phyloP scores from a whole-genome alignment of 2,329 filamentous ascomycete species.

The Pseudonectria buxi region DNA sequence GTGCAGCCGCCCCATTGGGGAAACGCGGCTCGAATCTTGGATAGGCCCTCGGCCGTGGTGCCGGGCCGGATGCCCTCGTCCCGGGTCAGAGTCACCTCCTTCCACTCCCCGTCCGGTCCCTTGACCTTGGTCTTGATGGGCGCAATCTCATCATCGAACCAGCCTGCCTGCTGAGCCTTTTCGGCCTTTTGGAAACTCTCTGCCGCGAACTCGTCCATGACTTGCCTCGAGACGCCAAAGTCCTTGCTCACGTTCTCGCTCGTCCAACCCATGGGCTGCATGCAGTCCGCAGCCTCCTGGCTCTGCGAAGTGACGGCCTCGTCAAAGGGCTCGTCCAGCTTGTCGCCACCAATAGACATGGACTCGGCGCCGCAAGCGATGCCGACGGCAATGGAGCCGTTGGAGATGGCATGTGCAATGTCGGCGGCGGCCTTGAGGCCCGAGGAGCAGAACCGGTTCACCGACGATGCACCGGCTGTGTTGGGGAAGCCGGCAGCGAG shows the following conservation, averaged over 20 bases:
- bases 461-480: conserved; percentile 70
- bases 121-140: conserved; percentile 78
- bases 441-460: conserved; percentile 97
- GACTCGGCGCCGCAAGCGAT: conserved; percentile 82
- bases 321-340: conserved; percentile 66
- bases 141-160: conserved; percentile 89
- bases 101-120: conserved; percentile 73
- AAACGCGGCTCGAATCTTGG: conserved; percentile 86
- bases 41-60: conserved; percentile 74
- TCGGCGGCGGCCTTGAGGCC: conserved; percentile 93
- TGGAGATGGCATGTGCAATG: conserved; percentile 79
- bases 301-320: conserved; percentile 62
- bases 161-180: conserved; percentile 80
- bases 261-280: conserved; percentile 97
- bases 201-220: conserved; percentile 78
- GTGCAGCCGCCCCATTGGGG: conserved; percentile 79
- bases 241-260: conserved; percentile 92
- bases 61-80: conserved; percentile 90
- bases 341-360: conserved; percentile 72
- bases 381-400: conserved; percentile 78
- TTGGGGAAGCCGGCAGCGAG: conserved; percentile 92
- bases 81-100: conserved; percentile 69
- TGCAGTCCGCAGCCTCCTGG: conserved; percentile 77
- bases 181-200: conserved; percentile 87
- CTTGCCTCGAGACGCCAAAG: conserved; percentile 74